A percentile compares a stretch with the other conserved stretches of the same genome.
These are phyloP conservation scores for Claviceps quebecensis DNA, from an alignment of 2,329 filamentous ascomycete species.

Conservation along the genomic window DNA sequence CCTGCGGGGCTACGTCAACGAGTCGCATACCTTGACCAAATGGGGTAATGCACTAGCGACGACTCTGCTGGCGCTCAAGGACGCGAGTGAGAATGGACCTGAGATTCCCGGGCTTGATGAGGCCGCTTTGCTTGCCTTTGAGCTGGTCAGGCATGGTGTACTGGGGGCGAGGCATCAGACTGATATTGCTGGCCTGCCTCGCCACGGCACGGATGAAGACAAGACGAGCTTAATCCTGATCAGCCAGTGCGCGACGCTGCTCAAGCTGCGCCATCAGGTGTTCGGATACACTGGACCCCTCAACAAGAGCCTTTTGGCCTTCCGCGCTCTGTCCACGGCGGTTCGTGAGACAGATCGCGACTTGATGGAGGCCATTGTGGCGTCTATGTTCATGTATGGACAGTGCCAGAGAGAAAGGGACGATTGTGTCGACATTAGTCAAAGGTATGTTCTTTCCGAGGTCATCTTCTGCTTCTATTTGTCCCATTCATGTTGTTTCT, in stretches of 20 bases:
- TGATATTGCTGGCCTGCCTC: conserved; percentile 40
- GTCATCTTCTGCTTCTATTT: not conserved
- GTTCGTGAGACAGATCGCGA: conserved; percentile 71
- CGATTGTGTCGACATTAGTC: conserved; percentile 54
- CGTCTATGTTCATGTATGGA: conserved; percentile 66
- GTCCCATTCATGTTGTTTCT: not conserved
- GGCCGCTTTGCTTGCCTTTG: conserved; percentile 67
- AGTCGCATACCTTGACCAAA: conserved; percentile 61
- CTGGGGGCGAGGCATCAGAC: conserved; percentile 55
- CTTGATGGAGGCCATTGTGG: conserved; percentile 68
- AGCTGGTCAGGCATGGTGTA: conserved; percentile 66
- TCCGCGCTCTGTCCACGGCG: conserved; percentile 68
- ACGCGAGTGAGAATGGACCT: conserved; percentile 31
- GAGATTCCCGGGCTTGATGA: conserved; percentile 49
- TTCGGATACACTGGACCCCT: conserved; percentile 92
- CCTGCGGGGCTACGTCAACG: conserved; percentile 71
- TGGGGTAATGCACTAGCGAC: conserved; percentile 73
- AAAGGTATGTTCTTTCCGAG: conserved; percentile 41
- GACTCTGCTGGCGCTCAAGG: conserved; percentile 49
- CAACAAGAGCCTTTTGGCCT: conserved; percentile 77
- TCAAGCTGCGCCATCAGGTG: conserved; percentile 66
- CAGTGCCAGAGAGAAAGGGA: conserved; percentile 59
- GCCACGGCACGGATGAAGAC: conserved; percentile 52
- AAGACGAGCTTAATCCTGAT: conserved; percentile 68
- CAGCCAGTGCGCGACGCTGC: conserved; percentile 71